Evolutionary conservation across 2,329 filamentous ascomycete species (phyloP).

Genomic region (Fonsecaea erecta): DNA sequence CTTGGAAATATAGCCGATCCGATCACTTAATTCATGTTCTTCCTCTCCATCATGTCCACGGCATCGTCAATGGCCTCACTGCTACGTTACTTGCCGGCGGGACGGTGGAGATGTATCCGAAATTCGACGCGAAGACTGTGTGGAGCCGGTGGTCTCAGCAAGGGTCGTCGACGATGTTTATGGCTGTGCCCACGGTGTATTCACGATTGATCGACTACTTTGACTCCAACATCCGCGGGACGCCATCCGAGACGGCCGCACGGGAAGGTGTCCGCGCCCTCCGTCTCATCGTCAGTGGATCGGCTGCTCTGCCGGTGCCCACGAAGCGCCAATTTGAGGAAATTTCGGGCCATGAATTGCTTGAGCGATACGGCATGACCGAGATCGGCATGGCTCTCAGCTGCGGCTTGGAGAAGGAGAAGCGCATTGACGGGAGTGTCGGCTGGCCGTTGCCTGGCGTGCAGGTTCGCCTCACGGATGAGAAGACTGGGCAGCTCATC

Average conservation of each 20-base stretch:
- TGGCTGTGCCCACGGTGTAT: constrained; percentile 59
- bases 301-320: constrained; percentile 49
- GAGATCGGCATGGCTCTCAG: constrained; percentile 97
- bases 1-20: constrained; percentile 48
- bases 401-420: constrained; percentile 75
- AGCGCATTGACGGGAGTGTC: constrained; percentile 81
- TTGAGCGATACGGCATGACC: constrained; percentile 70
- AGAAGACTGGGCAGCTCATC: constrained; percentile 44
- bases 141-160: constrained; percentile 53
- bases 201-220: constrained; percentile 55
- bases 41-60: constrained; percentile 58
- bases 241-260: constrained; percentile 41
- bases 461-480: constrained; percentile 52
- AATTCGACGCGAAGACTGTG: constrained; percentile 51
- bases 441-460: constrained; percentile 55
- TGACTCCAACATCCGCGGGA: constrained; percentile 46
- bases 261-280: constrained; percentile 37
- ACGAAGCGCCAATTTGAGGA: constrained; percentile 49
- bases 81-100: constrained; percentile 53
- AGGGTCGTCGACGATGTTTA: constrained; percentile 54
- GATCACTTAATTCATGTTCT: constrained; percentile 57
- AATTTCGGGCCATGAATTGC: constrained; percentile 49
- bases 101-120: constrained; percentile 55
- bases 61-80: constrained; percentile 56
- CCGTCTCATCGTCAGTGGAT: constrained; percentile 49